phyloP scores from a whole-genome alignment of 2,329 filamentous ascomycete species.

The Phaeosphaeria sp. region DNA sequence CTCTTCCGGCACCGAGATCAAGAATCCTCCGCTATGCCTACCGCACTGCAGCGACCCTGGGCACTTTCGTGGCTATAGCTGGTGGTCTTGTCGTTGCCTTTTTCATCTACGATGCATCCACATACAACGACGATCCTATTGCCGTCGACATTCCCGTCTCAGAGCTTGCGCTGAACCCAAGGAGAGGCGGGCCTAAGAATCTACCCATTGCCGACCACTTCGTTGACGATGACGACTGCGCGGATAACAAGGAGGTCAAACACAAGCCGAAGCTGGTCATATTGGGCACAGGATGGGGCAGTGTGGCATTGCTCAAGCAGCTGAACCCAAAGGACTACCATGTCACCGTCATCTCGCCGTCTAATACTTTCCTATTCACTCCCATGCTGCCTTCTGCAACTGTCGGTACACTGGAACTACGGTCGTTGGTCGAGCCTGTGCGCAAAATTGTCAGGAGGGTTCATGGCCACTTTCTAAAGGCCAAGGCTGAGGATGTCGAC shows the following conservation, averaged over 20 bases:
- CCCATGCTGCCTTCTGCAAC: constrained; percentile 98
- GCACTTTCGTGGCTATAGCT: constrained; percentile 75
- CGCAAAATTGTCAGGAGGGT: constrained; percentile 80
- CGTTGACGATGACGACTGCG: constrained; percentile 85
- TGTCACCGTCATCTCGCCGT: constrained; percentile 91
- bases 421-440: constrained; percentile 92
- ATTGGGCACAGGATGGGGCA: constrained; percentile 93
- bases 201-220: constrained; percentile 87
- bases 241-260: constrained; percentile 72
- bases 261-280: constrained; percentile 93
- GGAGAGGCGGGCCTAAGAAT: constrained; percentile 90
- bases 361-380: constrained; percentile 97
- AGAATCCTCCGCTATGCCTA: constrained; percentile 64
- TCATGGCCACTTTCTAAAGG: constrained; percentile 88
- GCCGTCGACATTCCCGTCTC: constrained; percentile 82
- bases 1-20: constrained; percentile 39
- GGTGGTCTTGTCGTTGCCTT: constrained; percentile 77
- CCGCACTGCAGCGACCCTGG: constrained; percentile 73
- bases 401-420: constrained; percentile 89
- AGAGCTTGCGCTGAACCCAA: constrained; percentile 78
- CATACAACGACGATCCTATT: constrained; percentile 76
- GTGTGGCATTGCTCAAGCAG: constrained; percentile 88
- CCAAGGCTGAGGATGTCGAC: constrained; percentile 84
- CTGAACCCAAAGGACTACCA: constrained; percentile 92
- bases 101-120: constrained; percentile 92